A percentile compares a stretch with the other conserved stretches of the same genome.
Evolutionary conservation across 805 yeast species (phyloP).

Genomic region (Candida koratica): DNA sequence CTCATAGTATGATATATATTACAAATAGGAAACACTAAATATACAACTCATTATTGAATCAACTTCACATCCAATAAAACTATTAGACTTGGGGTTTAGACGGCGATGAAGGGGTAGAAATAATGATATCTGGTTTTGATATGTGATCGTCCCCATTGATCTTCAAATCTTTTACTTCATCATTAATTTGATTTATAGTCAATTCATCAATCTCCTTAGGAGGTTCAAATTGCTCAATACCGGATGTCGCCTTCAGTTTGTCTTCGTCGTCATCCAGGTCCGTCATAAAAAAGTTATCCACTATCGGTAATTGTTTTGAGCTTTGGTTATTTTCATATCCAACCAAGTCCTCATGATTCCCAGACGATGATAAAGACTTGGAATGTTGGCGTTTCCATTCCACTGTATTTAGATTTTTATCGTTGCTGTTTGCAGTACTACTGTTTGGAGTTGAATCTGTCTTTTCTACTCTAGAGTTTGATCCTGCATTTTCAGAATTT

Average conservation of each 20-base stretch:
- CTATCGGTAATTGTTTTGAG: conserved; percentile 38
- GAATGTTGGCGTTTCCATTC: conserved; percentile 23
- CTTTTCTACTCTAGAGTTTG: not conserved
- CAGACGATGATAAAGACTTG: conserved; percentile 31
- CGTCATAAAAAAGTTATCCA: conserved; percentile 37
- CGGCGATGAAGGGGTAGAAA: conserved; percentile 13
- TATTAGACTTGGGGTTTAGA: conserved; percentile 8
- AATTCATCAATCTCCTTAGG: conserved; percentile 1
- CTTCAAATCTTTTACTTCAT: conserved; percentile 3
- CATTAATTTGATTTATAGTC: not conserved
- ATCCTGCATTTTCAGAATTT: conserved; percentile 18
- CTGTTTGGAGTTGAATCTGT: not conserved
- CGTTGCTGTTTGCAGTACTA: not conserved
- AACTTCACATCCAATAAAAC: not conserved
- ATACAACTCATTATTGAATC: conserved; percentile 3
- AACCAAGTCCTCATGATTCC: conserved; percentile 29
- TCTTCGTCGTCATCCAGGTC: conserved; percentile 8
- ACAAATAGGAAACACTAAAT: conserved; percentile 7
- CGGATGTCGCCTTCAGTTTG: conserved; percentile 1
- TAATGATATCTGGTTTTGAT: conserved; percentile 11
- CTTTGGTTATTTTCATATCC: conserved; percentile 30
- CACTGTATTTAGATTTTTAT: conserved; percentile 9
- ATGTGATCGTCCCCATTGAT: conserved; percentile 1
- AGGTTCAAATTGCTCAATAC: not conserved
- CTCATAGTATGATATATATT: conserved; percentile 3